Conservation (phyloP, 257 asterid genomes). For the Solanum habrochaites region DNA sequence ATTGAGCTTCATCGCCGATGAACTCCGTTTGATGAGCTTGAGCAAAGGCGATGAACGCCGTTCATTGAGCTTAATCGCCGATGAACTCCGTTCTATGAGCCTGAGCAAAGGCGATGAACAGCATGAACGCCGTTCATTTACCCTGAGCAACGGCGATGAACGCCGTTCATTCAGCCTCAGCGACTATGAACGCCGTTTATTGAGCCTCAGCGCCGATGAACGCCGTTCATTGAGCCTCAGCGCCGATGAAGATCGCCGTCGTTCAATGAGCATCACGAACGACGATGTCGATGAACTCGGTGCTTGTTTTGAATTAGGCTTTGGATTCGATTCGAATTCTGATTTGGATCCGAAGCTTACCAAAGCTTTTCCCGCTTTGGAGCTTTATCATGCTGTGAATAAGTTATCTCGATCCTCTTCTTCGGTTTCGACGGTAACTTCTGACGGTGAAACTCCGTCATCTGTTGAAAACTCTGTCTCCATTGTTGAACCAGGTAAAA, state of each 20-base stretch:
- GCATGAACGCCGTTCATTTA: conserved; percentile 31
- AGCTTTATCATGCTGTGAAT: conserved; percentile 43
- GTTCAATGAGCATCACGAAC: conserved; percentile 20
- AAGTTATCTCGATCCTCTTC: conserved; percentile 41
- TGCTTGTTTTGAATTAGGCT: conserved; percentile 65
- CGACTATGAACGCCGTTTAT: conserved; percentile 32
- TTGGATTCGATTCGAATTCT: conserved; percentile 45
- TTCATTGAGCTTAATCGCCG: conserved; percentile 31
- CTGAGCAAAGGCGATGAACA: not conserved
- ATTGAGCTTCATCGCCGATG: conserved; percentile 8
- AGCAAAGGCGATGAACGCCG: conserved; percentile 8
- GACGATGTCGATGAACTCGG: conserved; percentile 67
- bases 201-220: conserved; percentile 31
- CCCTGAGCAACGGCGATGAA: conserved; percentile 16
- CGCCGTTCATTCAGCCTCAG: conserved; percentile 33
- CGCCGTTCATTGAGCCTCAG: not conserved
- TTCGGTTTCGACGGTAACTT: conserved; percentile 13
- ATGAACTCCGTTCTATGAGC: conserved; percentile 12
- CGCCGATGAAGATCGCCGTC: conserved; percentile 24
- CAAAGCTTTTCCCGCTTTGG: conserved; percentile 55
- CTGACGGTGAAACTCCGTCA: conserved; percentile 21
- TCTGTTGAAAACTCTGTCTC: conserved; percentile 11
- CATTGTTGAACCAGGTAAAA: conserved; percentile 43
- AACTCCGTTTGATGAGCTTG: conserved; percentile 46
- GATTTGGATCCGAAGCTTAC: conserved; percentile 52